Percentiles rank a stretch among this genome's conserved stretches.
Evolutionary conservation across 2,329 filamentous ascomycete species (phyloP).

Genomic region (Moelleriella libera): DNA sequence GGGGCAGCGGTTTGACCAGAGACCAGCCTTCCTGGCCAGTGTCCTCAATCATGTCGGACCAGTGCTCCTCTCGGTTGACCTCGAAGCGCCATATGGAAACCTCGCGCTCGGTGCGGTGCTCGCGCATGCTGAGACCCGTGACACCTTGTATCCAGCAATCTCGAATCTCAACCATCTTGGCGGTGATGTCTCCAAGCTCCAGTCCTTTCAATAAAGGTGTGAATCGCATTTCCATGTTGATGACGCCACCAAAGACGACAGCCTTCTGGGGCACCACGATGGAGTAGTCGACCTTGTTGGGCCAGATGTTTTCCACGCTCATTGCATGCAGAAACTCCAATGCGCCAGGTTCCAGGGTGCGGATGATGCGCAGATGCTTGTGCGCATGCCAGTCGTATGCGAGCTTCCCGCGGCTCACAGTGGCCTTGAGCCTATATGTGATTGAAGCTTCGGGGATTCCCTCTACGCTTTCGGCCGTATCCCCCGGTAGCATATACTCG

Average conservation of each 20-base stretch:
- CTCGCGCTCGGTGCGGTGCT: constrained; percentile 49
- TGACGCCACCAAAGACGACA: constrained; percentile 78
- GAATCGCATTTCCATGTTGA: constrained; percentile 74
- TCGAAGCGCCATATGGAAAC: constrained; percentile 46
- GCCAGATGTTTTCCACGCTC: constrained; percentile 96
- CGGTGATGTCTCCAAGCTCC: constrained; percentile 66
- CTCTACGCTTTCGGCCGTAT: constrained; percentile 76
- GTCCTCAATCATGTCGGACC: constrained; percentile 55
- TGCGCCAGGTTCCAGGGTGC: constrained; percentile 62
- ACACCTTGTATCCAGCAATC: constrained; percentile 44
- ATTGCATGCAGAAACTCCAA: constrained; percentile 75
- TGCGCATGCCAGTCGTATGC: constrained; percentile 73
- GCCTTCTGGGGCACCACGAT: constrained; percentile 90
- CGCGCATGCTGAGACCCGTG: constrained; percentile 31
- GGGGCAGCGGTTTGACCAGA: constrained; percentile 45
- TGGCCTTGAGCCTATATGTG: constrained; percentile 82
- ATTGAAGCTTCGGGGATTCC: constrained; percentile 77
- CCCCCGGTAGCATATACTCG: constrained; percentile 56
- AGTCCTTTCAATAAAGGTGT: constrained; percentile 83
- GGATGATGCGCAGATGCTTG: constrained; percentile 65
- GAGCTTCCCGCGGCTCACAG: constrained; percentile 74
- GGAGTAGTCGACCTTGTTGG: constrained; percentile 93
- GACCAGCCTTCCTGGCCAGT: constrained; percentile 52
- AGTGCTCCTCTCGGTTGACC: constrained; percentile 44
- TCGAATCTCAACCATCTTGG: constrained; percentile 67